Evolutionary conservation across 495 filamentous ascomycete genomes (phyloP), one percentile per base, ranked within the genome.

Genomic region (Delitschia confertaspora): DNA sequence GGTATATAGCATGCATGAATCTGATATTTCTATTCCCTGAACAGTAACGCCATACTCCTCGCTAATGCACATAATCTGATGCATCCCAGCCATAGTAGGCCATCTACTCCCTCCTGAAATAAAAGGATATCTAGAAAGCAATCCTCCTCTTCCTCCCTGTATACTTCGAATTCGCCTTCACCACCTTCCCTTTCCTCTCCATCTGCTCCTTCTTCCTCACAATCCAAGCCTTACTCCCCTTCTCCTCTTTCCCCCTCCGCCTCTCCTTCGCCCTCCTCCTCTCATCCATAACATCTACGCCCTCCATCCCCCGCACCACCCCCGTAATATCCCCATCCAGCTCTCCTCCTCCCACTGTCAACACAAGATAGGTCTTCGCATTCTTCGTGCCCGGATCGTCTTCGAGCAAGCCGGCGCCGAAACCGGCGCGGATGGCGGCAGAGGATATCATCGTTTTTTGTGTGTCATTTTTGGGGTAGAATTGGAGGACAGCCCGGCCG

Each of bases 371-470:
- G 11, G 89, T 58, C 69, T 98, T 98, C 52, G 73, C 74, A 53
- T 85, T 94, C 72, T 98, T 98, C 17, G 91, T 96, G 24, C 84
- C 89, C 0, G 82, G 84, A 53, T 95, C 89, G 70, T 98, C 91
- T 62, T 95, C 91, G 38, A 98, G 65, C 23, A 98, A 70, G 65
- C 91, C 91, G 0, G 93, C 91, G 6, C 93, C 88, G 62, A 98
- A 98, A 0, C 91, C 91, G 3, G 91, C 91, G 58, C 80, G 85
- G 42, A 94, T 82, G 0, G 91, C 91, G 13, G 91, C 88, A 11
- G 66, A 67, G 36, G 80, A 85, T 42, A 96, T 88, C 91, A 96
- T 95, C 45, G 69, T 76, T 58, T 85, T 80, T 66, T 96, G 91
- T 47, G 71, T 70, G 53, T 91, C 85, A 62, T 98, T 94, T 67